Evolutionary conservation across 371 early-diverging fungal genomes (phyloP).

Genomic region (Dinochytrium kinnereticum): DNA sequence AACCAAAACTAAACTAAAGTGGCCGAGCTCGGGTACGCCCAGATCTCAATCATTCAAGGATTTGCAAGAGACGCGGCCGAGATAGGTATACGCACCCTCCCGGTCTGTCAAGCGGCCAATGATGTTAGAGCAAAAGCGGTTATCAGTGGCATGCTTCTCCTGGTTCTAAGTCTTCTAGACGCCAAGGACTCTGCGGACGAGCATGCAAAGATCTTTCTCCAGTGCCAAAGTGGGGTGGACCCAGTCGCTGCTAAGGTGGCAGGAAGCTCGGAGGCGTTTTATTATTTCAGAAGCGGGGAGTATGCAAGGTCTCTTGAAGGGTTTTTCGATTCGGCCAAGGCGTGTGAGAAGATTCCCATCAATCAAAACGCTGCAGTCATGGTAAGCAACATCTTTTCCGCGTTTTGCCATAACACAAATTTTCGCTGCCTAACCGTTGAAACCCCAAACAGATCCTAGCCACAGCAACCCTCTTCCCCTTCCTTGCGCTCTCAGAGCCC

Average conservation of each 20-base stretch:
- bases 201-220: not conserved
- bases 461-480: too few relatives aligned
- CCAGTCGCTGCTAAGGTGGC: not conserved
- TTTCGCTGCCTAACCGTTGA: not conserved
- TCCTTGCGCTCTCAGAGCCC: not conserved
- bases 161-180: not conserved
- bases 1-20: too few relatives aligned
- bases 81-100: not conserved
- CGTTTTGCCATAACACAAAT: not conserved
- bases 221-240: not conserved
- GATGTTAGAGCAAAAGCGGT: not conserved
- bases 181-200: not conserved
- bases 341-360: not conserved
- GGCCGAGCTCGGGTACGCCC: not conserved
- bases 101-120: not conserved
- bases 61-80: not conserved
- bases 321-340: not conserved
- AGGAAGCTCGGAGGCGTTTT: not conserved
- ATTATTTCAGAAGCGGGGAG: not conserved
- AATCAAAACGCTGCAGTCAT: not conserved
- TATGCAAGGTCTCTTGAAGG: not conserved
- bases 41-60: not conserved
- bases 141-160: not conserved
- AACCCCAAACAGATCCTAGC: too few relatives aligned
- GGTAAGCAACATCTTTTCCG: not conserved